Percentiles rank a stretch among this genome's conserved stretches.
Conservation (phyloP, 352 stramenopile species). For the Phytophthora chlamydospora region DNA sequence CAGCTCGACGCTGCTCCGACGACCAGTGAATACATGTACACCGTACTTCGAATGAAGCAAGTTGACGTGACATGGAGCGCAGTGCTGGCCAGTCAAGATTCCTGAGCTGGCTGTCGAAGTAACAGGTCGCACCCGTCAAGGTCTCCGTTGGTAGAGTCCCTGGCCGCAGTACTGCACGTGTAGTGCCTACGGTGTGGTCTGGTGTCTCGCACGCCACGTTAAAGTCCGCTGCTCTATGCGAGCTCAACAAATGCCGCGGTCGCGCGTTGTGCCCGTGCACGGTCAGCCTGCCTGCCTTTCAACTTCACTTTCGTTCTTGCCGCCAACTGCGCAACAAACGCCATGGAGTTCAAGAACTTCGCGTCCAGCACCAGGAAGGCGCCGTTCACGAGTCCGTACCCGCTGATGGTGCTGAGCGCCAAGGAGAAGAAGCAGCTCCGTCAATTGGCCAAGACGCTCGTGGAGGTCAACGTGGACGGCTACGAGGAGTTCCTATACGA, state of each 20-base stretch:
- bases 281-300: conserved; percentile 12
- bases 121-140: no score
- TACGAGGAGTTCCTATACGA: conserved; percentile 33
- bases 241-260: not conserved
- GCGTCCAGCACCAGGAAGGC: conserved; percentile 27
- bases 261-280: conserved; percentile 3
- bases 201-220: conserved; percentile 2
- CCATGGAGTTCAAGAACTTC: conserved; percentile 35
- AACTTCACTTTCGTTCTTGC: not conserved
- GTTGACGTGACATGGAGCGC: conserved; percentile 2
- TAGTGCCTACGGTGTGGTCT: conserved; percentile 6
- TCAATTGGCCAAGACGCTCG: conserved; percentile 29
- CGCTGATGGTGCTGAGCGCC: conserved; percentile 18
- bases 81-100: no score
- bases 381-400: conserved; percentile 32
- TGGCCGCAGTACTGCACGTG: conserved; percentile 7
- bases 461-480: conserved; percentile 31
- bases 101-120: no score
- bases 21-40: not conserved
- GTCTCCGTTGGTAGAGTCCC: conserved; percentile 2
- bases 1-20: not conserved
- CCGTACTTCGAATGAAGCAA: no score
- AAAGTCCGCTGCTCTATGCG: conserved; percentile 13
- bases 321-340: conserved; percentile 8
- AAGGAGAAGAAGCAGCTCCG: conserved; percentile 33